Base-by-base conservation (phyloP, 192 early-diverging fungal species). In the Piromyces finnis region DNA sequence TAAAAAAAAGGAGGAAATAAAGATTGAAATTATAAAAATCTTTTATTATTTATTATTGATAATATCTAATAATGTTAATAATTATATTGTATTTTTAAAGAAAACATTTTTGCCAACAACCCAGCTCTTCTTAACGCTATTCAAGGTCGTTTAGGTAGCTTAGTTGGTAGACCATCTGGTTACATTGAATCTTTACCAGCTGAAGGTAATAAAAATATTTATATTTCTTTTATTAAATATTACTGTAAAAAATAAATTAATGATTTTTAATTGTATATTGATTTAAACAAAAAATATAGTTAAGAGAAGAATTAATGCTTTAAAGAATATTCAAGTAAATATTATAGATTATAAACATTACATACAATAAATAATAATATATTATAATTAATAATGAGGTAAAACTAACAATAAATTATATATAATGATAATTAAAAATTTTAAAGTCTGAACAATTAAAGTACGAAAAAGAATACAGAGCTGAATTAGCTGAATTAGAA, bases 401-500 rank as follows among this genome's bases (percentile, higher is more conserved):
- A n/a, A n/a, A n/a, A n/a, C n/a, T n/a, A n/a, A n/a, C n/a, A n/a
- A n/a, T n/a, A n/a, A n/a, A n/a, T n/a, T n/a, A n/a, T n/a, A n/a
- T n/a, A n/a, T n/a, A n/a, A n/a, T n/a, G n/a, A n/a, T n/a, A n/a
- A n/a, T n/a, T n/a, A n/a, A n/a, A n/a, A n/a, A n/a, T n/a, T n/a
- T n/a, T n/a, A n/a, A 68, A 90, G 87, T 86, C 89, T 81, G 90
- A 97, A 88, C 95, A 96, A 84, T 84, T 89, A 36, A 91, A 89
- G 26, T 86, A 98, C 27, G 95, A 97, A 86, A 87, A 90, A 78
- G 87, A 95, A 87, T 95, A 98, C 90, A 93, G 94, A 79, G 91
- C 95, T 84, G 97, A 99, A 88, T 92, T 99, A 81, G 85, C 94
- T 32, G 94, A 88, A 59, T 87, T 99, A 32, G 98, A 99, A 87